Base-by-base conservation (phyloP, 208 protist genomes). In the Acanthamoeba healyi region DNA sequence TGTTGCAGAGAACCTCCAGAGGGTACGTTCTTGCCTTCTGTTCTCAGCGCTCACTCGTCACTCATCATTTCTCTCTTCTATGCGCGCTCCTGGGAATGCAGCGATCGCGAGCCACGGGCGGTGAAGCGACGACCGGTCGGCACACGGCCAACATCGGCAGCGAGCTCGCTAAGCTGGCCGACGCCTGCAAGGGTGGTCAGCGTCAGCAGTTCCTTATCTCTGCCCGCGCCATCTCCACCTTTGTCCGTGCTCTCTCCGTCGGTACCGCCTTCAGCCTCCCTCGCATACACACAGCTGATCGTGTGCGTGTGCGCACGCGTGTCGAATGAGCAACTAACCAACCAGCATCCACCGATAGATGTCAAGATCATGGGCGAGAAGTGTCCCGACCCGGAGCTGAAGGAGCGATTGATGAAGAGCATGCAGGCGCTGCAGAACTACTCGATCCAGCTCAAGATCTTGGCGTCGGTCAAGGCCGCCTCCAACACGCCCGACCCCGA, bases 371-470 rank as follows among this genome's bases (percentile, higher is more conserved):
- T 94, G 19, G 95, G 74, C 19, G 86, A 94, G 14, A 95, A 93
- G 77, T 95, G 94, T 63, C 95, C 88, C 36, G 95, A 96, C 86
- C 95, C 94, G 49, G 93, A 95, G 82, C 82, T 96, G 58, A 94
- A 95, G 79, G 94, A 94, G 51, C 51, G 95, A 84, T 79, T 95
- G 29, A 91, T 95, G 10, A 96, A 94, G 22, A 84, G 79, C 29
- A 72, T 89, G 56, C 95, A 96, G 90, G 95, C 95, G 1, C 84
- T 94, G 63, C 65, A 94, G 61, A 96, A 96, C 70, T 96, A 63
- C 26, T 95, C 94, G 15, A 94, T 96, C 19, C 94, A 96, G 92
- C 56, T 96, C 22, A 96, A 96, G 94, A 96, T 96, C 70, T 89
- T 96, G 22, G 94, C 94, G 7, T 94, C 94, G 4, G 95, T 96